Base-by-base conservation (phyloP, 768 basidiomycete species). In the Hypholoma sublateritium region DNA sequence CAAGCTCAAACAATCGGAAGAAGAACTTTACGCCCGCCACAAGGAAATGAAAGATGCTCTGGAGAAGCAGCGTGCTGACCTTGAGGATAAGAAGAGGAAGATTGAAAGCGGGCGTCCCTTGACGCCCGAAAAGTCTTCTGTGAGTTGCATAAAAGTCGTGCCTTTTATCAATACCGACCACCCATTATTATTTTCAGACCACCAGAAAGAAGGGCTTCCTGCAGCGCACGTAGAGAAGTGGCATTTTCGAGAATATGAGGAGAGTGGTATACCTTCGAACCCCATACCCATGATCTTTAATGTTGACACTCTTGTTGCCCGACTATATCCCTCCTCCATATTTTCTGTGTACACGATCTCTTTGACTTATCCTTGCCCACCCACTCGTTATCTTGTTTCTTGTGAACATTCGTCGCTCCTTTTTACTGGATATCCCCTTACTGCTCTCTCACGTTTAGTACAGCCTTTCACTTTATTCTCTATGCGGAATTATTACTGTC, bases 21-120 rank as follows among this genome's bases (percentile, higher is more conserved):
- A 98, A 77, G 97, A 98, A 78, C 84, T 99, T 16, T 99, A 99
- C 70, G 91, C 95, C 57, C 88, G 96, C 58, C 97, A 99, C 81
- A 89, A 93, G 73, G 97, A 99, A 74, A 98, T 99, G 97, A 99
- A 98, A 79, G 97, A 99, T 64, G 91, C 96, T 16, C 78, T 98
- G 65, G 97, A 98, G 78, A 97, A 96, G 78, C 97, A 98, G 73
- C 86, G 96, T 62, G 64, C 77, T 56, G 97, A 99, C 67, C 82
- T 99, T 62, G 97, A 99, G 77, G 97, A 98, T 70, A 98, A 97
- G 87, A 97, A 96, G 86, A 83, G 92, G 78, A 87, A 88, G 69
- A 85, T 98, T 72, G 95, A 98, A 78, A 89, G 86, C 62, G 96
- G 96, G 47, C 84, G 96, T 68, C 94, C 95, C 54, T 77, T 97